Conservation (phyloP, 139 green algal genomes). For the Asterochloris sp. region DNA sequence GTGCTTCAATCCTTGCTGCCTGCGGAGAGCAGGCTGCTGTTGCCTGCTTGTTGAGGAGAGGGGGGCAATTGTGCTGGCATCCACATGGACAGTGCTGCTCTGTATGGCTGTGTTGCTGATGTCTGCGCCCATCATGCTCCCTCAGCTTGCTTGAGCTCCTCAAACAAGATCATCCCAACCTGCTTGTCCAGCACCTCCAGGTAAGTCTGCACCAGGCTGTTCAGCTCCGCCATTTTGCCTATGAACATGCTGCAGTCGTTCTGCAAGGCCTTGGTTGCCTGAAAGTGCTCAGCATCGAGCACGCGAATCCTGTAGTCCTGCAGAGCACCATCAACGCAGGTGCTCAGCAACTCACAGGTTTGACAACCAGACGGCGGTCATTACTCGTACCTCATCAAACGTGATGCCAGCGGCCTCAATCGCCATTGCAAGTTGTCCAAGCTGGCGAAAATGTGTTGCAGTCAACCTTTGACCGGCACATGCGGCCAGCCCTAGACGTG, state of each 20-base stretch:
- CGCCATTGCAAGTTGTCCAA: background rate
- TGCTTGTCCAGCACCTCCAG: constrained; percentile 7
- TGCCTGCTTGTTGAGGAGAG: background rate
- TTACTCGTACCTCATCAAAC: constrained; percentile 3
- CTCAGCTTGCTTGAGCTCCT: background rate
- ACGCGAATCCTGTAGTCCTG: constrained; percentile 4
- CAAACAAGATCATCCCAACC: background rate
- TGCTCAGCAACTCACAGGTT: background rate
- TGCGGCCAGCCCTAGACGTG: background rate
- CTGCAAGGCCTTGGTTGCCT: constrained; percentile 5
- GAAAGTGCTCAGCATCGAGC: background rate
- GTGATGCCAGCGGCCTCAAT: background rate
- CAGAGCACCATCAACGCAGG: background rate
- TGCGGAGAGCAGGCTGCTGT: constrained; percentile 4
- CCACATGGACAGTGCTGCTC: background rate
- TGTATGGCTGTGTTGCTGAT: background rate
- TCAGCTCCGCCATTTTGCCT: constrained; percentile 4
- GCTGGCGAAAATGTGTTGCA: background rate
- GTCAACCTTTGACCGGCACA: background rate
- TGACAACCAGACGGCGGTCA: background rate
- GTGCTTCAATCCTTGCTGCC: constrained; percentile 55
- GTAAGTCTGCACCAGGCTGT: constrained; percentile 2
- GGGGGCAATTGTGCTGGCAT: background rate
- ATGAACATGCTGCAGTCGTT: background rate
- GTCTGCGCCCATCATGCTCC: too few relatives aligned